Evolutionary conservation across 1,139 yeast species (phyloP).

Genomic region (Blastobotrys capitulatus): DNA sequence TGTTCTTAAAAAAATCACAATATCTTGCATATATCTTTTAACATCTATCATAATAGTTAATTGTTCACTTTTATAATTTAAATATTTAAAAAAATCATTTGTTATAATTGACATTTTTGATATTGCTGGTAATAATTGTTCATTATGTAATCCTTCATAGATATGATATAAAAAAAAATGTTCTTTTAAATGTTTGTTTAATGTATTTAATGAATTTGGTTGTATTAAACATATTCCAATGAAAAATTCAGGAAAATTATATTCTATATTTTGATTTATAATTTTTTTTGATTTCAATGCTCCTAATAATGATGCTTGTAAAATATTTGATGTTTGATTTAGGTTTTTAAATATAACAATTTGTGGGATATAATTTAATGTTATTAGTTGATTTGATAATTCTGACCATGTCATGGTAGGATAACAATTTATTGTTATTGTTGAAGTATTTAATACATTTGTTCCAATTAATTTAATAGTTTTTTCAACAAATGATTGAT

Average conservation of each 20-base stretch:
- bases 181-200: constrained; percentile 10
- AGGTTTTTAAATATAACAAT: constrained; percentile 24
- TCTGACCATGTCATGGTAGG: constrained; percentile 11
- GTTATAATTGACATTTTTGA: constrained; percentile 1
- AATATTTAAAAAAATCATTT: constrained; percentile 4
- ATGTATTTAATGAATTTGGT: not conserved
- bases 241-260: constrained; percentile 13
- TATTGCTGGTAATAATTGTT: not conserved
- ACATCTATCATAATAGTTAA: constrained; percentile 43
- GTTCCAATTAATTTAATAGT: constrained; percentile 13
- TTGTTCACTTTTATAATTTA: constrained; percentile 3
- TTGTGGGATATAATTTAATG: not conserved
- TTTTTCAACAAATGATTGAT: constrained; percentile 10
- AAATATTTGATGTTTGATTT: constrained; percentile 22
- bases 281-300: constrained; percentile 3
- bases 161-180: constrained; percentile 8
- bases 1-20: constrained; percentile 44
- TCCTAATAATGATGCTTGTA: constrained; percentile 27
- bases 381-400: not conserved
- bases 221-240: constrained; percentile 13
- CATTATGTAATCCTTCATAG: constrained; percentile 4
- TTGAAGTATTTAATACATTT: constrained; percentile 16
- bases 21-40: constrained; percentile 49
- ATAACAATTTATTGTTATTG: constrained; percentile 8
- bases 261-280: not conserved